A percentile compares a stretch with the other conserved stretches of the same genome.
Conservation (phyloP, 805 yeast genomes). For the Jamesozyma rosinii region DNA sequence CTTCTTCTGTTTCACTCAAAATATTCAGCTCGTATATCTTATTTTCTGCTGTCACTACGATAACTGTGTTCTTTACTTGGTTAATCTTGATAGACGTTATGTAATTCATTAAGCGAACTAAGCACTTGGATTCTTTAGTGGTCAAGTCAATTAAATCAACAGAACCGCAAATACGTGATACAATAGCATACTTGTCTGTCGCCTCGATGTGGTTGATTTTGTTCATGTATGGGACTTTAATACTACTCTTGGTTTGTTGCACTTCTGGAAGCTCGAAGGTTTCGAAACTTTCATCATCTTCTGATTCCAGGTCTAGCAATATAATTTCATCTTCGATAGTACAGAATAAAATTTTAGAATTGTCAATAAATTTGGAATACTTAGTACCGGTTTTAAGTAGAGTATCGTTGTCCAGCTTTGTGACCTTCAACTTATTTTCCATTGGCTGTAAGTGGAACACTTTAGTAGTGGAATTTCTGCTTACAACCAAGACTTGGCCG, state of each 20-base stretch:
- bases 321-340: slow-evolving; percentile 56
- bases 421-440: slow-evolving; percentile 35
- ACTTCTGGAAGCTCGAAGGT: slow-evolving; percentile 28
- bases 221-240: slow-evolving; percentile 38
- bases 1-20: slow-evolving; percentile 4
- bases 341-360: slow-evolving; percentile 39
- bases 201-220: slow-evolving; percentile 46
- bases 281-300: slow-evolving; percentile 36
- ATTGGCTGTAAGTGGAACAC: slow-evolving; percentile 48
- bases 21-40: slow-evolving; percentile 59
- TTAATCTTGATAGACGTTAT: slow-evolving; percentile 59
- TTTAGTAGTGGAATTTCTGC: slow-evolving; percentile 59
- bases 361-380: slow-evolving; percentile 40
- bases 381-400: slow-evolving; percentile 46
- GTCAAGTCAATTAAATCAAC: slow-evolving; percentile 41
- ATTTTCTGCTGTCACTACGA: slow-evolving; percentile 66
- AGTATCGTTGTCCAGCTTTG: slow-evolving; percentile 39
- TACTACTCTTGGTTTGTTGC: slow-evolving; percentile 24
- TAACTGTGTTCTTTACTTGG: slow-evolving; percentile 37
- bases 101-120: slow-evolving; percentile 51
- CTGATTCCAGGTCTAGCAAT: slow-evolving; percentile 35
- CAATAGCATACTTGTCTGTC: slow-evolving; percentile 42
- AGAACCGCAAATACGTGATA: slow-evolving; percentile 57
- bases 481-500: slow-evolving; percentile 60
- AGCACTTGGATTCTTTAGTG: slow-evolving; percentile 28